phyloP scores from a whole-genome alignment of 176 grass and related monocot species.

The Oryza coarctata region DNA sequence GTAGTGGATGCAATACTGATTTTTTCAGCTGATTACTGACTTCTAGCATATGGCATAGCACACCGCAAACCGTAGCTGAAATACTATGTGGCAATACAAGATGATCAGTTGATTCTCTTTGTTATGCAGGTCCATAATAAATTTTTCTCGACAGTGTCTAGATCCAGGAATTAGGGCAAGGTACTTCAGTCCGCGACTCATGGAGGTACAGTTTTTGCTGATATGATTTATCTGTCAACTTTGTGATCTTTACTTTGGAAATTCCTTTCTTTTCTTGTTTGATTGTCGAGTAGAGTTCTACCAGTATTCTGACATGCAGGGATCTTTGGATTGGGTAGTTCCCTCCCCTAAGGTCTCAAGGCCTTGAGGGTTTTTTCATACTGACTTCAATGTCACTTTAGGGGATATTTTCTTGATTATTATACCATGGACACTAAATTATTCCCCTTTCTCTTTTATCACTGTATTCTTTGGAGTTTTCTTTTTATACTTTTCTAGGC shows the following conservation, averaged over 20 bases:
- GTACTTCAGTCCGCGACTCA: slow-evolving; percentile 94
- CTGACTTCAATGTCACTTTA: background rate
- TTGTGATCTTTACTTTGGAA: slow-evolving; percentile 5
- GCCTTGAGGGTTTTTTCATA: background rate
- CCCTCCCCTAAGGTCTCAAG: background rate
- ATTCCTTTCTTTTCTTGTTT: background rate
- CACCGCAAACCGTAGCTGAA: background rate
- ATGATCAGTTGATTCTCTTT: slow-evolving; percentile 30
- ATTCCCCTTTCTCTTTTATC: background rate
- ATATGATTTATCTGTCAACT: slow-evolving; percentile 12
- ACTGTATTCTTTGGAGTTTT: background rate
- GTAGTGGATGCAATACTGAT: background rate
- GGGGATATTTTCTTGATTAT: background rate
- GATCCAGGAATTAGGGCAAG: slow-evolving; percentile 74
- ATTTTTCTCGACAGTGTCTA: slow-evolving; percentile 86
- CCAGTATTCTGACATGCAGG: background rate
- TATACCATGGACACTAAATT: background rate
- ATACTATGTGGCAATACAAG: slow-evolving; percentile 13
- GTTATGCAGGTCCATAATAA: slow-evolving; percentile 75
- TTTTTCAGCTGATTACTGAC: background rate
- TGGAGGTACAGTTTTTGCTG: slow-evolving; percentile 66
- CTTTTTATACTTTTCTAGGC: slow-evolving; percentile 19
- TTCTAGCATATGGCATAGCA: background rate
- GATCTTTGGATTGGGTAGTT: slow-evolving; percentile 1
- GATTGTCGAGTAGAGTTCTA: slow-evolving; percentile 10